phyloP scores from a whole-genome alignment of 768 basidiomycete species.

The Psilocybe cyanescens region DNA sequence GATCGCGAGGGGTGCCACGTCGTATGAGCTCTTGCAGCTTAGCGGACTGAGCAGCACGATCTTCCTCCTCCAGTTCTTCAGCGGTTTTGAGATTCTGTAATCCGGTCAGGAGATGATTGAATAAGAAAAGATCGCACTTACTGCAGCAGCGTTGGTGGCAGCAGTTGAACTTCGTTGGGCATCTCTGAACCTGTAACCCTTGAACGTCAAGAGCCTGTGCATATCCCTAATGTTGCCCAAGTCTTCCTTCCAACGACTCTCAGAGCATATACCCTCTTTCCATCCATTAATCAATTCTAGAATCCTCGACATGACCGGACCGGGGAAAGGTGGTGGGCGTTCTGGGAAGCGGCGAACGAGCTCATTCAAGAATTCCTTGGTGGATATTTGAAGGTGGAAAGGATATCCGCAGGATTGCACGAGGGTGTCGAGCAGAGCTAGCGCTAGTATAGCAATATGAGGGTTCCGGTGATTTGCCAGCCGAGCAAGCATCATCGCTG shows the following conservation, averaged over 20 bases:
- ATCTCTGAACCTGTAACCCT: conserved; percentile 84
- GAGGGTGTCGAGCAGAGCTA: conserved; percentile 87
- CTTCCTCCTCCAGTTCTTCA: conserved; percentile 94
- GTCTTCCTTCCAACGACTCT: conserved; percentile 94
- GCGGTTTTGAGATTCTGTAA: conserved; percentile 88
- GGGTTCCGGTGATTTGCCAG: conserved; percentile 92
- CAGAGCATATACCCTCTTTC: conserved; percentile 91
- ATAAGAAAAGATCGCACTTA: conserved; percentile 29
- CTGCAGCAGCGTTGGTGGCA: conserved; percentile 42
- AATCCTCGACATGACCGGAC: conserved; percentile 93
- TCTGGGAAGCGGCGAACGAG: conserved; percentile 98
- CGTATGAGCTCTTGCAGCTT: conserved; percentile 99
- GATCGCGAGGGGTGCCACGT: conserved; percentile 92
- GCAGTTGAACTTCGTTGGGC: conserved; percentile 34
- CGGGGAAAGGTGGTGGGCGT: conserved; percentile 93
- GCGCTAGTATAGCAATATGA: conserved; percentile 85
- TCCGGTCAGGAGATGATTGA: not conserved
- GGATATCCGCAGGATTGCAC: conserved; percentile 97
- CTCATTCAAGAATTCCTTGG: conserved; percentile 98
- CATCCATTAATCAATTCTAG: conserved; percentile 91
- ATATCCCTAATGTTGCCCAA: conserved; percentile 97
- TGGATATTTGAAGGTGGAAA: conserved; percentile 94
- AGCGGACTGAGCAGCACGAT: conserved; percentile 91
- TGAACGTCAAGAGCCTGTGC: conserved; percentile 93
- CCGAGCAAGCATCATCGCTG: conserved; percentile 81